Base-by-base conservation (phyloP, 768 basidiomycete genomes). In the Leccinum uliginosum region DNA sequence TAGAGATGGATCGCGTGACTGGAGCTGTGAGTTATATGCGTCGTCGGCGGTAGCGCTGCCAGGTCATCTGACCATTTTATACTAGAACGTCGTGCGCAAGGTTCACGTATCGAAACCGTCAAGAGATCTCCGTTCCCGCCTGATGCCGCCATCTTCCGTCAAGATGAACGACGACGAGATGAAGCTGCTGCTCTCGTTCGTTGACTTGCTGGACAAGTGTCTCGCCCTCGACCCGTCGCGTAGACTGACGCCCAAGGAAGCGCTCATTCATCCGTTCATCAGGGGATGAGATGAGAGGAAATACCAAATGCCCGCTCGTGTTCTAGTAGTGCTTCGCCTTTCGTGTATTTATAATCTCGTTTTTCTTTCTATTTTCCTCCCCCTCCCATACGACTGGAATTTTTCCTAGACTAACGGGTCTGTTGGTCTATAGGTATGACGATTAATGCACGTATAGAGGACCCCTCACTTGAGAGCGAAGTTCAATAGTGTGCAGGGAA, bases 201-300 rank as follows among this genome's bases (percentile, higher is more conserved):
- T 96, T 50, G 95, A 98, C 70, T 71, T 98, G 46, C 71, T 99
- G 56, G 95, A 98, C 67, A 94, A 88, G 74, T 96, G 95, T 70
- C 78, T 97, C 26, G 77, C 83, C 21, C 79, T 99, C 15, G 96
- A 98, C 68, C 90, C 95, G 2, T 79, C 83, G 43, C 84, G 92
- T 69, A 76, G 96, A 65, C 83, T 97, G 30, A 85, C 85, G n/a
- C 94, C 95, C 2, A 85, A 87, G 66, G 96, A 98, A 67, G 94
- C 92, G 4, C 78, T 98, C 40, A 72, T 80, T 9, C 94, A 98
- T 73, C 84, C 91, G 0, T 98, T 96, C 73, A 84, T 98, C 55
- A 78, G 89, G 51, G 82, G 83, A 54, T 79, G 62, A 67, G 17
- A 53, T 43, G 40, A 43, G n/a, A n/a, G 10, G 19, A 43, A 43